A percentile compares a stretch with the other conserved stretches of the same genome.
These are phyloP conservation scores for Uncinocarpus reesii DNA, from an alignment of 2,329 filamentous ascomycete species.

Conservation along the genomic window DNA sequence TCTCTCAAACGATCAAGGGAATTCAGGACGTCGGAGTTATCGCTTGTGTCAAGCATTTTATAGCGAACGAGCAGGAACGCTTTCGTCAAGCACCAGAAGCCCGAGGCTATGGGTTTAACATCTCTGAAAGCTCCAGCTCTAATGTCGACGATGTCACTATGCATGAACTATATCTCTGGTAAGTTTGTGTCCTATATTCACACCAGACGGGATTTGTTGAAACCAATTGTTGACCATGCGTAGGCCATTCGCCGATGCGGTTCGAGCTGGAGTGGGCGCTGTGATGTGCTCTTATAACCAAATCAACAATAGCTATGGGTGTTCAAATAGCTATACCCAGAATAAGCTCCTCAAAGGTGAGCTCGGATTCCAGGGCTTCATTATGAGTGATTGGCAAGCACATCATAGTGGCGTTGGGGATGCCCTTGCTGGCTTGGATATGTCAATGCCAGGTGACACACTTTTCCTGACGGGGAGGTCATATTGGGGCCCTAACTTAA, in stretches of 20 bases:
- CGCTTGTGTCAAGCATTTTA: conserved; percentile 70
- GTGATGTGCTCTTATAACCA: conserved; percentile 68
- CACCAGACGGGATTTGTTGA: background rate
- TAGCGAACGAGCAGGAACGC: conserved; percentile 64
- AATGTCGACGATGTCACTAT: conserved; percentile 56
- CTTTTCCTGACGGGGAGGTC: conserved; percentile 60
- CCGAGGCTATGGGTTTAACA: conserved; percentile 49
- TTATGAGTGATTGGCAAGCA: conserved; percentile 64
- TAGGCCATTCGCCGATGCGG: conserved; percentile 58
- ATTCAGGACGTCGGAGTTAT: conserved; percentile 75
- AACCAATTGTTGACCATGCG: conserved; percentile 7
- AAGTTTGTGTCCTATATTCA: conserved; percentile 12
- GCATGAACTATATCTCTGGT: conserved; percentile 54
- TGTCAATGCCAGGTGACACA: conserved; percentile 79
- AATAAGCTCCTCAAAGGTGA: conserved; percentile 58
- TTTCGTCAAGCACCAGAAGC: conserved; percentile 55
- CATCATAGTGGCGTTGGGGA: conserved; percentile 60
- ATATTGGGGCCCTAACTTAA: conserved; percentile 81
- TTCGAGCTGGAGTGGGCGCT: conserved; percentile 53
- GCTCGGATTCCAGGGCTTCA: conserved; percentile 64
- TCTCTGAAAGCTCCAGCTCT: conserved; percentile 50
- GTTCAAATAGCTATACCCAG: conserved; percentile 52
- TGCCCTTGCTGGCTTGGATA: conserved; percentile 62
- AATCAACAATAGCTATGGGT: conserved; percentile 58
- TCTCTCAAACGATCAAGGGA: conserved; percentile 63